Base-by-base conservation (phyloP, 495 filamentous ascomycete species). In the Daldinia grandis region DNA sequence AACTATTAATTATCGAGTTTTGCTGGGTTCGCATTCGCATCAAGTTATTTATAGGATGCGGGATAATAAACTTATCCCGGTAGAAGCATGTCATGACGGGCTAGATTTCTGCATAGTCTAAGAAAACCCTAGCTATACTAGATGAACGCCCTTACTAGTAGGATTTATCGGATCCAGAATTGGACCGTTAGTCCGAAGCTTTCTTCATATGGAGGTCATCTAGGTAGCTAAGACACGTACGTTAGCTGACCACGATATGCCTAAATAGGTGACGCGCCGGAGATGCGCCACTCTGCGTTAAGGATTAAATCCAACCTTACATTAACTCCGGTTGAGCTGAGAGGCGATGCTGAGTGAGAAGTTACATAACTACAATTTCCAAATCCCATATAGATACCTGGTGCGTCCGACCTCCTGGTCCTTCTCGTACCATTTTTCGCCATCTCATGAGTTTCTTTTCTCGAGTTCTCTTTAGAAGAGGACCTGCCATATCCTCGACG, bases 381-480 rank as follows among this genome's bases (percentile, higher is more conserved):
- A 30, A 30, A 53, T 53, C 5, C 25, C 27, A 53, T 7, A 28
- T 28, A 53, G 49, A 53, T 30, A 53, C 19, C 27, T 56, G 15
- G 12, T n/a, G 3, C 30, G 51, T 53, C 10, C 33, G 50, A 17
- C 30, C 50, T 19, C 15, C 17, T 21, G 35, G 12, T 51, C 19
- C 25, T 50, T 64, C 7, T 37, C 17, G 3, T 21, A 31, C 19
- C 27, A 35, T 35, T 17, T 54, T 35, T 7, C 28, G 27, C 12
- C 28, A 33, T 37, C 37, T 21, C 50, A 71, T 73, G 70, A 59
- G 5, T 58, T 30, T 57, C 10, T 54, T 61, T 56, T 58, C 58
- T 15, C 64, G 61, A 49, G 35, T 64, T 60, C 70, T 73, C 57
- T 62, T 62, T 15, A 42, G 31, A 50, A 62, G 64, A 53, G 62